phyloP scores from a whole-genome alignment of 106 monocot species.

The Apostasia shenzhenica region DNA sequence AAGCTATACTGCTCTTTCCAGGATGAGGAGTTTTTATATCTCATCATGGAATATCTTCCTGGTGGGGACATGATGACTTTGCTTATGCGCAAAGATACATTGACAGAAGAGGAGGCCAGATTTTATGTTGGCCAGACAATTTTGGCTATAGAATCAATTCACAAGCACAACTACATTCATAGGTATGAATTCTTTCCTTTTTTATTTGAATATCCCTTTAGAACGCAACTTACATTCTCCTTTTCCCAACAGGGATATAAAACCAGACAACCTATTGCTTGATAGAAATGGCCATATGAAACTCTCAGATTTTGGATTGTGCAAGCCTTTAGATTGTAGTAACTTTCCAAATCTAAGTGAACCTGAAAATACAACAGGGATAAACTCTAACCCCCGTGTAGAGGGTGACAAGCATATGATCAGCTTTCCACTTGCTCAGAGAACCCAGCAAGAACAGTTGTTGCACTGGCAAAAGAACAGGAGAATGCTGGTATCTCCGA shows the following conservation, averaged over 20 bases:
- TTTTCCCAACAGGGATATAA: conserved; percentile 39
- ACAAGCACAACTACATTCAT: conserved; percentile 55
- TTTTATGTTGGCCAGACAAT: conserved; percentile 59
- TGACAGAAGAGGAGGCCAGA: conserved; percentile 45
- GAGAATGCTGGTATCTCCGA: conserved; percentile 26
- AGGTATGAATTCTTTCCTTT: conserved; percentile 19
- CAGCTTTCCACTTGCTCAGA: conserved; percentile 10
- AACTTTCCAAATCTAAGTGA: conserved; percentile 41
- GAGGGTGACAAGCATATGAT: conserved; percentile 16
- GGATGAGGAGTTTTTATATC: conserved; percentile 45
- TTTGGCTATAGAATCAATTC: conserved; percentile 54
- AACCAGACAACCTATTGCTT: conserved; percentile 53
- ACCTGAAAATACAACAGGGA: conserved; percentile 15
- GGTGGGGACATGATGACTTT: conserved; percentile 53
- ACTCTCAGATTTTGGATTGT: conserved; percentile 57
- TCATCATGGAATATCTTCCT: conserved; percentile 63
- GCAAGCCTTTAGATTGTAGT: conserved; percentile 45
- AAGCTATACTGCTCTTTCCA: conserved; percentile 25
- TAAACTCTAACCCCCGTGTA: conserved; percentile 4
- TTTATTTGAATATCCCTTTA: neutral
- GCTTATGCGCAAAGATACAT: conserved; percentile 34
- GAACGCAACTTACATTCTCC: neutral
- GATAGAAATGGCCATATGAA: conserved; percentile 58
- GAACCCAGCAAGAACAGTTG: conserved; percentile 39
- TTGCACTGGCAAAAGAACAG: conserved; percentile 54